These are phyloP conservation scores for Boletellus deceptivus DNA, from an alignment of 1,284 basidiomycete species.

Conservation along the genomic window DNA sequence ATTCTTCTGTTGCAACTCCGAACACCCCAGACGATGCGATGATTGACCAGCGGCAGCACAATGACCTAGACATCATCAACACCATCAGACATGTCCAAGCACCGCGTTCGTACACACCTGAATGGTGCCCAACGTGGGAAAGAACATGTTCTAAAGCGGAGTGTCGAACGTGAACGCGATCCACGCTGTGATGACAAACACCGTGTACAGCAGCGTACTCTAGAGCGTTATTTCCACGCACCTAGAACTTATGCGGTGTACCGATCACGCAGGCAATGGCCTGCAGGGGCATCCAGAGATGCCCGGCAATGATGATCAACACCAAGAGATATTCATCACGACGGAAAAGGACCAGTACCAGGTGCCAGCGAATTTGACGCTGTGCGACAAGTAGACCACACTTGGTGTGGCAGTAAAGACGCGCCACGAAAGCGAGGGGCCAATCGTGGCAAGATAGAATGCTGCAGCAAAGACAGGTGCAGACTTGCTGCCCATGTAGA, in stretches of 20 bases:
- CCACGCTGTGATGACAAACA: constrained; percentile 12
- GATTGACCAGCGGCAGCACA: constrained; percentile 21
- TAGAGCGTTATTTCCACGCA: constrained; percentile 28
- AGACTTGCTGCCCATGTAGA: constrained; percentile 12
- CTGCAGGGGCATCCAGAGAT: constrained; percentile 17
- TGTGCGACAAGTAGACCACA: constrained; percentile 8
- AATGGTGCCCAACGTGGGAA: constrained; percentile 19
- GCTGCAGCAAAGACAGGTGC: not conserved
- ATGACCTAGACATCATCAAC: not conserved
- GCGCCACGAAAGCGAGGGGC: constrained; percentile 17
- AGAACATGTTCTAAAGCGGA: constrained; percentile 16
- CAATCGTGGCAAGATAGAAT: constrained; percentile 20
- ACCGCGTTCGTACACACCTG: constrained; percentile 10
- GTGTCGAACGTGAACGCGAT: constrained; percentile 17
- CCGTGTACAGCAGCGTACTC: constrained; percentile 21
- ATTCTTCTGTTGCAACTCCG: too few relatives aligned
- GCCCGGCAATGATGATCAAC: constrained; percentile 12
- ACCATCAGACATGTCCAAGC: not conserved
- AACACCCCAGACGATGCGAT: constrained; percentile 24
- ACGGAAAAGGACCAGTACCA: constrained; percentile 18
- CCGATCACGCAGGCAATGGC: constrained; percentile 10
- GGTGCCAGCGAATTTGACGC: constrained; percentile 14
- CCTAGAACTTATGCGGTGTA: constrained; percentile 14
- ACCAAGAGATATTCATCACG: constrained; percentile 14
- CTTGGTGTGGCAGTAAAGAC: constrained; percentile 7